Evolutionary conservation across 139 green algal genomes (phyloP).

Genomic region (Chlorella sp.): DNA sequence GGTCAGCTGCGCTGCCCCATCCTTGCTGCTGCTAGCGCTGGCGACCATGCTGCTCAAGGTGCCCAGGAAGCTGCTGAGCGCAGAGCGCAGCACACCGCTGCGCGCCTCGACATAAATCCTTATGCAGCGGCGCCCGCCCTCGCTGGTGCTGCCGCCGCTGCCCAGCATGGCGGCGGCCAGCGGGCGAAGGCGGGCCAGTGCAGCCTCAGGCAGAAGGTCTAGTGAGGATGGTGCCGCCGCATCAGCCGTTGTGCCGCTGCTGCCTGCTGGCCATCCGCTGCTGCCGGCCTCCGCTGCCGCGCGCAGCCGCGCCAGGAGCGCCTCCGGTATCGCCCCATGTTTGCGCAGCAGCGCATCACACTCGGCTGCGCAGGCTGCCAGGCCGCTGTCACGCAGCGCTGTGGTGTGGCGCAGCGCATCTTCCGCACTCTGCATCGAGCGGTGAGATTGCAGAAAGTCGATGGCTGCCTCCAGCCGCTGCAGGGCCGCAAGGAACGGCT

Average conservation of each 20-base stretch:
- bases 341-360: conserved; percentile 33
- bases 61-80: not conserved
- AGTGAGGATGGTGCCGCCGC: not conserved
- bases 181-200: conserved; percentile 5
- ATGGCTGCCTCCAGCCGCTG: conserved; percentile 41
- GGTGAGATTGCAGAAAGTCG: conserved; percentile 47
- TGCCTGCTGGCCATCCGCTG: not conserved
- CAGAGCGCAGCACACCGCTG: not conserved
- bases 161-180: conserved; percentile 41
- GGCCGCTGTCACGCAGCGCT: conserved; percentile 36
- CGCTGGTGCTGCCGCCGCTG: not conserved
- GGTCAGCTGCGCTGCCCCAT: not conserved
- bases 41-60: not conserved
- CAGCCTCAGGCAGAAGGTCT: conserved; percentile 25
- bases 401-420: conserved; percentile 35
- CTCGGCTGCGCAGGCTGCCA: conserved; percentile 28
- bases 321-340: conserved; percentile 3
- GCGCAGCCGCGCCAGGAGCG: conserved; percentile 15
- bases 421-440: conserved; percentile 44
- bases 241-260: not conserved
- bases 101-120: conserved; percentile 5
- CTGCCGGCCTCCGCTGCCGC: not conserved
- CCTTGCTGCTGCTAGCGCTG: not conserved
- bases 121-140: not conserved
- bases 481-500: conserved; percentile 39